phyloP scores from a whole-genome alignment of 2,329 filamentous ascomycete genomes.

The Aaosphaeria arxii region DNA sequence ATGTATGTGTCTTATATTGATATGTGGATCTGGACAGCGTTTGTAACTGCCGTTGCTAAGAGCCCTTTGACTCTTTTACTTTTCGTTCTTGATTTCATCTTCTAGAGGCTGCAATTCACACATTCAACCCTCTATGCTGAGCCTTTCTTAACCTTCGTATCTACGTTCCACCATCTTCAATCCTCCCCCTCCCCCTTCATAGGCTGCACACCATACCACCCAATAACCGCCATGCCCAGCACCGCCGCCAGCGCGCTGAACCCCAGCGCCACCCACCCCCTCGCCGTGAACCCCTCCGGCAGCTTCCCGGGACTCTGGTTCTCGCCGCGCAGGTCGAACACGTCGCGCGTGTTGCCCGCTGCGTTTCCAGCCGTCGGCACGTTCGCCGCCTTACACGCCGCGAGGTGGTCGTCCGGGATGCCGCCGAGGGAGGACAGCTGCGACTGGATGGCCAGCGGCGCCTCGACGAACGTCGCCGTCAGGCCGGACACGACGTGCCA shows the following conservation, averaged over 20 bases:
- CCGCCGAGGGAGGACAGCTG: conserved; percentile 38
- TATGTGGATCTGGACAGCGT: too few relatives aligned
- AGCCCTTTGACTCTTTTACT: too few relatives aligned
- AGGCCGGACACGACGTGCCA: conserved; percentile 45
- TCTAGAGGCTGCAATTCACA: too few relatives aligned
- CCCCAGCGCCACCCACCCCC: conserved; percentile 70
- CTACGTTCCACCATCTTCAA: too few relatives aligned
- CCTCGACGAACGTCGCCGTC: conserved; percentile 51
- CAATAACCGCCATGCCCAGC: conserved; percentile 64
- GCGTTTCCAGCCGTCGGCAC: conserved; percentile 66
- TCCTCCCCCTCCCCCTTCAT: not conserved
- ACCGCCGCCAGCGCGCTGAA: conserved; percentile 70
- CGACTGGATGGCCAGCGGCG: conserved; percentile 58
- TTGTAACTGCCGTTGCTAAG: too few relatives aligned
- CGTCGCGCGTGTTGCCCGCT: conserved; percentile 64
- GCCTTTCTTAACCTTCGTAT: too few relatives aligned
- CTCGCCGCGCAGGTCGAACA: conserved; percentile 54
- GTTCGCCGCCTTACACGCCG: conserved; percentile 54
- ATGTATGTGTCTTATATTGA: too few relatives aligned
- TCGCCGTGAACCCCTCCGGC: conserved; percentile 67
- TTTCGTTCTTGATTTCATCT: too few relatives aligned
- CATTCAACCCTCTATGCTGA: too few relatives aligned
- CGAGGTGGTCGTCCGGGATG: conserved; percentile 62
- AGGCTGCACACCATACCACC: conserved; percentile 59
- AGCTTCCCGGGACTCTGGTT: conserved; percentile 55